A percentile compares a stretch with the other conserved stretches of the same genome.
phyloP scores from a whole-genome alignment of 2,329 filamentous ascomycete genomes.

The Epichloe bromicola region DNA sequence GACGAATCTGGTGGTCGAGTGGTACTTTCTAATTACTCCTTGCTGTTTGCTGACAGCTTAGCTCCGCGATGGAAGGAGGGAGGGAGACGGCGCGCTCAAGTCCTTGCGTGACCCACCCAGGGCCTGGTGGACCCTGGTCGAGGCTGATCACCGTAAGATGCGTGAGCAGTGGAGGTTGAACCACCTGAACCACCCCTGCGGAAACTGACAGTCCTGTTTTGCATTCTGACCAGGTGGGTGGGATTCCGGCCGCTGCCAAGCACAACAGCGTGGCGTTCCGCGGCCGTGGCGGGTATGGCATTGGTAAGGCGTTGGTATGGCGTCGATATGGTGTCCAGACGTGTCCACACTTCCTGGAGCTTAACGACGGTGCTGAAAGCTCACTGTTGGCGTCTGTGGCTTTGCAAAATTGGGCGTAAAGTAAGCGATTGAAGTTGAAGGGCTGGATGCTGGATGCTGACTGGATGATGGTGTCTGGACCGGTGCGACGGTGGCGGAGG shows the following conservation, averaged over 20 bases:
- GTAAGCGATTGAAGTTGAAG: background rate
- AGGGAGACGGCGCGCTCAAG: background rate
- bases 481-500: conserved; percentile 11
- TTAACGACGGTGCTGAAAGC: conserved; percentile 1
- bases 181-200: no score
- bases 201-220: no score
- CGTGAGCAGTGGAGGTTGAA: conserved; percentile 2
- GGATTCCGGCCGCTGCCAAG: no score
- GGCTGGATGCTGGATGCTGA: background rate
- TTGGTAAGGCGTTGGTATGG: conserved; percentile 5
- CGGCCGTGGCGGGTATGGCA: conserved; percentile 6
- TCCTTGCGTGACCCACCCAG: conserved; percentile 1
- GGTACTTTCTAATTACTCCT: background rate
- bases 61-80: background rate
- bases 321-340: background rate
- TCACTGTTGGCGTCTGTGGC: conserved; percentile 5
- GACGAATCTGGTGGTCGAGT: conserved; percentile 4
- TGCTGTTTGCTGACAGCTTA: conserved; percentile 3
- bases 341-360: conserved; percentile 3
- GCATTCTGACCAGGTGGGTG: no score
- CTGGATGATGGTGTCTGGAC: conserved; percentile 5
- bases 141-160: conserved; percentile 6
- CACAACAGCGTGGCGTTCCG: conserved; percentile 1
- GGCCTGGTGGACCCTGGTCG: conserved; percentile 2
- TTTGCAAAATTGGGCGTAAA: conserved; percentile 2